phyloP scores from a whole-genome alignment of 2,329 filamentous ascomycete species.

The Cercospora nicotianae region DNA sequence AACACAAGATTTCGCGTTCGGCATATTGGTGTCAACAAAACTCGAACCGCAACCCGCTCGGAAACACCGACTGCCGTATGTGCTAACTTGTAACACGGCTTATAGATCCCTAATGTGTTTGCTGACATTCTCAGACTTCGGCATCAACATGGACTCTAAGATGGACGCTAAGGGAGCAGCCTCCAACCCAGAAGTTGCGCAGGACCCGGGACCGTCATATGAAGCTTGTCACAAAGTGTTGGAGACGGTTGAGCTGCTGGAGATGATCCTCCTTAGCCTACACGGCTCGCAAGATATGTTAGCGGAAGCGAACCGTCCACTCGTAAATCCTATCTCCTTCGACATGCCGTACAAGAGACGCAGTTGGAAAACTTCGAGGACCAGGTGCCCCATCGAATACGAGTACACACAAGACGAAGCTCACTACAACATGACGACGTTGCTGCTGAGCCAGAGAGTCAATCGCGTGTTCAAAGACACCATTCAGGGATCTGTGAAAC shows the following conservation, averaged over 20 bases:
- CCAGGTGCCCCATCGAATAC: background rate
- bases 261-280: background rate
- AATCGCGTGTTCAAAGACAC: background rate
- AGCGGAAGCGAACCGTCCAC: background rate
- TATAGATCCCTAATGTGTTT: background rate
- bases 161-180: background rate
- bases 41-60: background rate
- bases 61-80: no score
- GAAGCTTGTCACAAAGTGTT: background rate
- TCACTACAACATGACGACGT: background rate
- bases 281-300: background rate
- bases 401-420: background rate
- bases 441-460: background rate
- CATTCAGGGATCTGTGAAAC: background rate
- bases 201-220: background rate
- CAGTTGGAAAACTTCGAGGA: background rate
- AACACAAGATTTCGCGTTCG: background rate
- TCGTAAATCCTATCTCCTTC: no score
- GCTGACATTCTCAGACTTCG: background rate
- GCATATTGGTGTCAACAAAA: background rate
- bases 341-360: no score
- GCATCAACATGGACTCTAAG: background rate
- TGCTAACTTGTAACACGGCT: fast-evolving
- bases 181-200: background rate
- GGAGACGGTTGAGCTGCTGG: background rate